These are phyloP conservation scores for Lecanoromycetidae sp. DNA, from an alignment of 2,329 filamentous ascomycete species.

Conservation along the genomic window DNA sequence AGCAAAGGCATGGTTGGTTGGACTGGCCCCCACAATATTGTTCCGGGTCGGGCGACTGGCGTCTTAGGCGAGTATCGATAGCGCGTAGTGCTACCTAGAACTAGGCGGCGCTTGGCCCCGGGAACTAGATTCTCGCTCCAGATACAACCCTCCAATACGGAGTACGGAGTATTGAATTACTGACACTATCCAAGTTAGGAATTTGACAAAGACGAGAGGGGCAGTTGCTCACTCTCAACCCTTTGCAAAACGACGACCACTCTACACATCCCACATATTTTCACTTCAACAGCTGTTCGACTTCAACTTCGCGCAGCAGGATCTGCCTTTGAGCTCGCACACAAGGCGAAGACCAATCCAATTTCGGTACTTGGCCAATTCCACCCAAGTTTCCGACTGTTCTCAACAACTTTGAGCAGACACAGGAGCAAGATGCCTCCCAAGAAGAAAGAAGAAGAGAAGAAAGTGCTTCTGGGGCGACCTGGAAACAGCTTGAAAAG, in stretches of 20 bases:
- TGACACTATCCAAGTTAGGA: not conserved
- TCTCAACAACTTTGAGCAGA: not conserved
- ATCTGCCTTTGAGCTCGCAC: constrained; percentile 43
- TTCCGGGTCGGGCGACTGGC: not conserved
- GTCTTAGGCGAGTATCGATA: not conserved
- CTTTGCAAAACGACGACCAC: not conserved
- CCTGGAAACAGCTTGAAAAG: constrained; percentile 98
- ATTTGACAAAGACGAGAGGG: not conserved
- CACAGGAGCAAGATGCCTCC: constrained; percentile 71
- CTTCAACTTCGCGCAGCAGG: constrained; percentile 51
- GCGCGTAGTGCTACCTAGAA: too few species aligned
- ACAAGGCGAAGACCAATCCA: constrained; percentile 2
- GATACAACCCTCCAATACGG: too few species aligned
- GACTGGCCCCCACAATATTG: not conserved
- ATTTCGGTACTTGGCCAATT: too few species aligned
- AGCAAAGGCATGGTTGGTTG: too few species aligned
- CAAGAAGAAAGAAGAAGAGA: constrained; percentile 82
- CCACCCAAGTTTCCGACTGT: constrained; percentile 25
- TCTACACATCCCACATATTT: constrained; percentile 23
- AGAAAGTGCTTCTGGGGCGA: constrained; percentile 91
- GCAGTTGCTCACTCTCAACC: constrained; percentile 3
- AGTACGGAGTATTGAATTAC: too few species aligned
- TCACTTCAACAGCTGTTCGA: constrained; percentile 43
- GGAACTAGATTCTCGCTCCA: too few species aligned
- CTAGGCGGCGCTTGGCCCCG: not conserved